Base-by-base conservation (phyloP, 495 filamentous ascomycete genomes). In the Hypoxylon intermedium region DNA sequence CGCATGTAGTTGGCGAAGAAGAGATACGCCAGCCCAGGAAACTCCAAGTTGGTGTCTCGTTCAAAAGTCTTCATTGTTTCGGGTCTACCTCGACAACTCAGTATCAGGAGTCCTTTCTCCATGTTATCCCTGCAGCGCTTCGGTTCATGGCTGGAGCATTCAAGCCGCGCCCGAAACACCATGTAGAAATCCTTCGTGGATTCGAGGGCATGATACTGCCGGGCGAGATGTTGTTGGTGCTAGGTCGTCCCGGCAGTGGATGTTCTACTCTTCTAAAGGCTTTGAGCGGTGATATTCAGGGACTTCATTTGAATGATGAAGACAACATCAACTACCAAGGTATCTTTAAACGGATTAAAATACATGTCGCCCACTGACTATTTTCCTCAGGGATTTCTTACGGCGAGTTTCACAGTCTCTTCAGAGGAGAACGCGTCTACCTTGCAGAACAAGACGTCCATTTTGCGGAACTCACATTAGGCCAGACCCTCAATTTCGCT, bases 161-260 rank as follows among this genome's bases (percentile, higher is more conserved):
- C n/a, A n/a, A n/a, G n/a, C n/a, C n/a, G n/a, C n/a, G n/a, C n/a
- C n/a, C n/a, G n/a, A n/a, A n/a, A n/a, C n/a, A n/a, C n/a, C n/a
- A n/a, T n/a, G n/a, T n/a, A n/a, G n/a, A n/a, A n/a, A 92, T 93
- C 52, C 75, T 94, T 24, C 83, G 83, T 23, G 74, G 84, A 24
- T 90, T 93, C 63, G 87, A 89, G 47, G 91, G 90, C 1, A 67
- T 92, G 5, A 78, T 93, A 2, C 82, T 83, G 60, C 84, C 80
- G 26, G 90, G 91, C 13, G 90, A 96, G 72, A 87, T 94, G 83
- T 74, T 93, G 26, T 80, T 92, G 5, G 91, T 93, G 0, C 79
- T 96, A 11, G 90, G 90, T 12, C 82, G 86, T 12, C 91, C 91
- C 5, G 91, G 75, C 20, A 50, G 44, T 38, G 60, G 60, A 1